Conservation (phyloP, 2,329 filamentous ascomycete species). For the Orbilia javanica region DNA sequence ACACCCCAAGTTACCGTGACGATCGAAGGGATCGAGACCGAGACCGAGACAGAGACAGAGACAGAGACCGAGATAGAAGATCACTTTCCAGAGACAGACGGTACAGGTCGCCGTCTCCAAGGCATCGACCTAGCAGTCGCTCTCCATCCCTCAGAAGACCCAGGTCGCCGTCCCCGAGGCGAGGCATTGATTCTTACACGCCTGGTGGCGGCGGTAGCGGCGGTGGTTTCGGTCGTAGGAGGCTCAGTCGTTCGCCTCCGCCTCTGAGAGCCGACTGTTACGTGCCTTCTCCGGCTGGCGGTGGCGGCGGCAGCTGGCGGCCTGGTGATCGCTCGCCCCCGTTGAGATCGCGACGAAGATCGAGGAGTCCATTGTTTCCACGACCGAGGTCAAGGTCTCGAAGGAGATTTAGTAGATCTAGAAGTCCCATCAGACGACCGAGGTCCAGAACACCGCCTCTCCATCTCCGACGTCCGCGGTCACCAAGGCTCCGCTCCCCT, state of each 20-base stretch:
- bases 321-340: conserved; percentile 54
- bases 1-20: conserved; percentile 60
- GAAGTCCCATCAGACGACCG: conserved; percentile 28
- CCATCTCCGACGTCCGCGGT: conserved; percentile 31
- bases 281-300: conserved; percentile 58
- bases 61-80: conserved; percentile 56
- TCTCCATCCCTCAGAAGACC: conserved; percentile 50
- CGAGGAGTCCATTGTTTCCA: conserved; percentile 52
- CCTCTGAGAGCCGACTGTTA: conserved; percentile 61
- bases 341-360: conserved; percentile 36
- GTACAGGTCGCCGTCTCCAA: conserved; percentile 49
- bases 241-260: conserved; percentile 59
- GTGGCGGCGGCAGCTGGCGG: conserved; percentile 58
- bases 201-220: conserved; percentile 52
- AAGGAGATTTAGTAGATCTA: conserved; percentile 38
- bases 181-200: conserved; percentile 62
- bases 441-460: conserved; percentile 39
- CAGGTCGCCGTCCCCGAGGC: conserved; percentile 56
- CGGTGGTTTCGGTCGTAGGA: conserved; percentile 58
- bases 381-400: conserved; percentile 48
- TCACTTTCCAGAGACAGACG: conserved; percentile 53
- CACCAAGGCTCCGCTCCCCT: conserved; percentile 39
- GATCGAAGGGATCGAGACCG: conserved; percentile 57
- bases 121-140: conserved; percentile 29
- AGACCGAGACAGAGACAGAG: conserved; percentile 44